A percentile compares a stretch with the other conserved stretches of the same genome.
These are phyloP conservation scores for Taiwanofungus camphoratus DNA, from an alignment of 1,284 basidiomycete species.

Conservation along the genomic window DNA sequence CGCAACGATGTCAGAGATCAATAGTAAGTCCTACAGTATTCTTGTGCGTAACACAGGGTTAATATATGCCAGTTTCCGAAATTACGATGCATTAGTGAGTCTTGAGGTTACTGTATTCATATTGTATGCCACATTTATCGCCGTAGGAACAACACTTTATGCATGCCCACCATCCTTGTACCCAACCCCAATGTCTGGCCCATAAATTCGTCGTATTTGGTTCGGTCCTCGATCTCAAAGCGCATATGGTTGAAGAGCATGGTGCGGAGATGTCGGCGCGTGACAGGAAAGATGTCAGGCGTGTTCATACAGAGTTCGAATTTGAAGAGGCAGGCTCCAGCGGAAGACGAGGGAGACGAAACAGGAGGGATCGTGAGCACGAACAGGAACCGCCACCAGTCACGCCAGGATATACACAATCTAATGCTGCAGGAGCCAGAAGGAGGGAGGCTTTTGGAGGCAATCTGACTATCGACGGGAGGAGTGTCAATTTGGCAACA, in stretches of 20 bases:
- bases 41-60: slow-evolving; percentile 2
- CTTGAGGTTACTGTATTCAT: not conserved
- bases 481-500: slow-evolving; percentile 13
- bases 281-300: slow-evolving; percentile 74
- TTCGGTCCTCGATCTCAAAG: slow-evolving; percentile 84
- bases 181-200: slow-evolving; percentile 68
- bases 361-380: slow-evolving; percentile 37
- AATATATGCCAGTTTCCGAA: slow-evolving; percentile 55
- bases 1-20: slow-evolving; percentile 73
- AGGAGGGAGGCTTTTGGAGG: slow-evolving; percentile 63
- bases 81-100: slow-evolving; percentile 70
- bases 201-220: slow-evolving; percentile 96
- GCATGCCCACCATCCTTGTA: slow-evolving; percentile 74
- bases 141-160: slow-evolving; percentile 66
- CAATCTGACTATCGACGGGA: slow-evolving; percentile 48
- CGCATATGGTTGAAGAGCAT: slow-evolving; percentile 87
- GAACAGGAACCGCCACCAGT: slow-evolving; percentile 43
- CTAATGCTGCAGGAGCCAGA: slow-evolving; percentile 29
- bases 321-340: slow-evolving; percentile 54
- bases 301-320: slow-evolving; percentile 77
- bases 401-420: slow-evolving; percentile 23
- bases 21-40: slow-evolving; percentile 61
- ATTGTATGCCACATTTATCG: not conserved
- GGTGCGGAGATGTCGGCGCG: slow-evolving; percentile 74
- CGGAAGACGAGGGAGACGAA: slow-evolving; percentile 35